These are phyloP conservation scores for Backusella morwellensis DNA, from an alignment of 192 early-diverging fungal genomes.

Conservation along the genomic window DNA sequence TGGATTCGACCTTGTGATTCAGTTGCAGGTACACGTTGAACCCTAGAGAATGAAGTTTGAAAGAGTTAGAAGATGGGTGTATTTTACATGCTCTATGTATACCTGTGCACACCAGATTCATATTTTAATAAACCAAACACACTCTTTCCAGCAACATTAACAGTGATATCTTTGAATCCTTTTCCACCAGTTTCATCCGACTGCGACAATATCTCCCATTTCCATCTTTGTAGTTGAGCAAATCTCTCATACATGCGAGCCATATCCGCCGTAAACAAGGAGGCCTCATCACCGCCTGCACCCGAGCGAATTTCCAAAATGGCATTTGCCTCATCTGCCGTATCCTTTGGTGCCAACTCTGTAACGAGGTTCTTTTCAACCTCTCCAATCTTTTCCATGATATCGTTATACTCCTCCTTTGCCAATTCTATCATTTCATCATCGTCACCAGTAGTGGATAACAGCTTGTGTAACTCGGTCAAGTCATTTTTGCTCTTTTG, in stretches of 20 bases:
- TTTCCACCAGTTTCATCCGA: constrained; percentile 46
- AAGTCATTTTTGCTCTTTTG: constrained; percentile 13
- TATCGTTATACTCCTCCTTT: constrained; percentile 54
- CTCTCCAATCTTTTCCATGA: constrained; percentile 35
- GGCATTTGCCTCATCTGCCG: constrained; percentile 64
- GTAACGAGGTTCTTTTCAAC: constrained; percentile 57
- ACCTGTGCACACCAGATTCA: constrained; percentile 75
- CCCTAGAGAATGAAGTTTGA: constrained; percentile 34
- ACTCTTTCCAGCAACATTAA: constrained; percentile 62
- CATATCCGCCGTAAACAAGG: constrained; percentile 69
- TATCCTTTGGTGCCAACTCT: constrained; percentile 64
- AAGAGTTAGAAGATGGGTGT: too few relatives aligned
- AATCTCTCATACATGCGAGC: constrained; percentile 76
- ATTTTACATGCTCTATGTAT: background rate
- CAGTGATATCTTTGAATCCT: constrained; percentile 58
- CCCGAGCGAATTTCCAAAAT: constrained; percentile 78
- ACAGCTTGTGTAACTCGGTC: constrained; percentile 18
- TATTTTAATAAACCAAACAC: constrained; percentile 77
- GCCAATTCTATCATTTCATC: constrained; percentile 57
- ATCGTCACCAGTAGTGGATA: constrained; percentile 26
- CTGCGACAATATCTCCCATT: constrained; percentile 54
- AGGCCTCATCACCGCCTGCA: constrained; percentile 78
- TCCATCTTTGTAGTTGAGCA: constrained; percentile 60
- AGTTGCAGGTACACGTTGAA: constrained; percentile 78
- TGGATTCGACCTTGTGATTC: constrained; percentile 77